Evolutionary conservation across 805 yeast species (phyloP), one percentile per base, ranked within the genome.

Genomic region (Teunomyces gatunensis): DNA sequence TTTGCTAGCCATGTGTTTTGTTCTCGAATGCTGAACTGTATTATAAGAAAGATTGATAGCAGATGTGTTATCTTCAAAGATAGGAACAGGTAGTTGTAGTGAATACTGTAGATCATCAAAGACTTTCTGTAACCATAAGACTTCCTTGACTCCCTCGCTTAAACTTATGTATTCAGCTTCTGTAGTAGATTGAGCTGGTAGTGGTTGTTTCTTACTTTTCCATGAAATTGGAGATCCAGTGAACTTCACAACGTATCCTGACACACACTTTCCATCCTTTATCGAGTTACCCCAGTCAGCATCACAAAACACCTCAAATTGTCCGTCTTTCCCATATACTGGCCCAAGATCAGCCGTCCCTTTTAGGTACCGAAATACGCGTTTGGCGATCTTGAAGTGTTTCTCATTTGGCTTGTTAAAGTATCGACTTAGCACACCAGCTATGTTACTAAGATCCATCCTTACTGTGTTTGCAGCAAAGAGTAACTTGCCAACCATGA

Each of bases 91-190:
- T 4, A 34, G 37, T 9, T 34, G 10, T 3, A 13, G 21, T 18
- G 37, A 21, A 15, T 15, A 10, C 1, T 12, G 5, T 3, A 12
- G 21, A 1, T 34, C 37, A 5, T 18, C 17, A 3, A 34, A 9
- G 5, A 34, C 18, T 15, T 34, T 34, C 10, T 12, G 18, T 10
- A 53, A 34, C 54, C 54, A 51, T 3, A 39, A 12, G 2, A 41
- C 13, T 41, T 53, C 53, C 36, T 47, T 53, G 13, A 45, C 47
- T 5, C 47, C 44, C 13, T 51, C 53, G 29, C 37, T 25, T 7
- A 49, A 17, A 3, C 50, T 51, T 28, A 52, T 43, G 27, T 53
- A 50, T 36, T 56, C 56, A 18, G 57, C 53, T 46, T 51, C 54
- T 12, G 58, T 51, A 9, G 54, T 39, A 1, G 53, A 47, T 11